Evolutionary conservation across 495 filamentous ascomycete species (phyloP), one percentile per base, ranked within the genome.

Genomic region (Margaritispora aquatica): DNA sequence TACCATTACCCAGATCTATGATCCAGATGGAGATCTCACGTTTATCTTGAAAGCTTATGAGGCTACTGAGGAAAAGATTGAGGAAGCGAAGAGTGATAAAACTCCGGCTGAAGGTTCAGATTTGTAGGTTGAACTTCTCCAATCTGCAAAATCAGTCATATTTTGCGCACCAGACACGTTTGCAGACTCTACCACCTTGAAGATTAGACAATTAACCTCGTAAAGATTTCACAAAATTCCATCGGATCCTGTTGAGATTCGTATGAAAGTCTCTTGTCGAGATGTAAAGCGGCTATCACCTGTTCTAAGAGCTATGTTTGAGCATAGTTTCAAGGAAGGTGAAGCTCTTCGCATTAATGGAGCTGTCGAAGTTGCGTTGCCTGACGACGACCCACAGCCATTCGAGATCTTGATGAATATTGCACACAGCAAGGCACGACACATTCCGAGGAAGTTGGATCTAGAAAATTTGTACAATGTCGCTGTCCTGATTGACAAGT

Each of bases 251-350:
- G 5, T 13, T 13, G 41, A 61, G 17, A 22, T 56, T 8, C 60
- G 51, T 8, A 29, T 57, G 31, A 23, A 17, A 11, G 77, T 81
- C 2, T 84, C 80, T 21, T 80, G 79, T 1, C 76, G 73, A 24
- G 77, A 84, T 62, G 62, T 85, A 22, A 69, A 63, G 0, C 59
- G 81, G n/a, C 74, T 75, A 1, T 84, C 79, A 1, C 66, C 74
- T 1, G 61, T 74, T 4, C 81, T 85, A 46, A 41, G 52, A 29
- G 51, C 36, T 20, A 65, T 61, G 58, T 31, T 65, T 29, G 17
- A 49, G 3, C 44, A n/a, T n/a, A 19, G 22, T 4, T 66, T 59
- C 53, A 47, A 41, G 13, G 63, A 66, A 56, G 63, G 63, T 19
- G 15, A 52, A n/a, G 21, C 49, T 19, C 63, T 66, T 49, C 31